Conservation (phyloP, 1,284 basidiomycete species). For the Fomitopsis palustris region DNA sequence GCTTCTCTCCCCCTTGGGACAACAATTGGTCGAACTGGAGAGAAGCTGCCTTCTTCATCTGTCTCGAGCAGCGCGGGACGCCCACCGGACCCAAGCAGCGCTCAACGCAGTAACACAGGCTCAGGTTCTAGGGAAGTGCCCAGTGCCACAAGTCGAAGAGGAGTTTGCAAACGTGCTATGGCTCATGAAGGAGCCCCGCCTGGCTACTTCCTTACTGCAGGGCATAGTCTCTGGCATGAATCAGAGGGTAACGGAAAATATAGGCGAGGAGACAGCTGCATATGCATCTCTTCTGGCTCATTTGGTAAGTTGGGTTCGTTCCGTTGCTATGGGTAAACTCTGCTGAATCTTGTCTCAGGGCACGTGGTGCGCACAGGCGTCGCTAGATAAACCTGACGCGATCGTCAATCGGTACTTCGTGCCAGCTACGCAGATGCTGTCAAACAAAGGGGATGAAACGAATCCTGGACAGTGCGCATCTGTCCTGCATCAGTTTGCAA, state of each 20-base stretch:
- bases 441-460: conserved; percentile 15
- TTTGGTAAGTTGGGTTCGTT: conserved; percentile 42
- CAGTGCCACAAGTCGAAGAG: conserved; percentile 57
- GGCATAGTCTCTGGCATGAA: conserved; percentile 35
- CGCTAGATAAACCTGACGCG: conserved; percentile 76
- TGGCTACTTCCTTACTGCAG: conserved; percentile 77
- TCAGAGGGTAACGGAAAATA: conserved; percentile 4
- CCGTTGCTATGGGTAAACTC: background rate
- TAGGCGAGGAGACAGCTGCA: conserved; percentile 17
- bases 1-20: conserved; percentile 52
- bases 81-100: conserved; percentile 75
- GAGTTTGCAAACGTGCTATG: conserved; percentile 92
- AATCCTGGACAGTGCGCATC: conserved; percentile 42
- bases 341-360: conserved; percentile 51
- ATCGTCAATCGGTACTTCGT: conserved; percentile 74
- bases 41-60: conserved; percentile 69
- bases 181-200: conserved; percentile 80
- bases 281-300: conserved; percentile 54
- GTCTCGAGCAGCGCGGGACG: conserved; percentile 71
- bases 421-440: conserved; percentile 49
- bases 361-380: conserved; percentile 86
- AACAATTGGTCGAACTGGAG: conserved; percentile 59
- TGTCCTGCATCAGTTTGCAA: conserved; percentile 83
- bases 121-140: conserved; percentile 51
- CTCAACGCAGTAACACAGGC: conserved; percentile 84